Base-by-base conservation (phyloP, 2,329 filamentous ascomycete genomes). In the Aspergillus pseudoglaucus region DNA sequence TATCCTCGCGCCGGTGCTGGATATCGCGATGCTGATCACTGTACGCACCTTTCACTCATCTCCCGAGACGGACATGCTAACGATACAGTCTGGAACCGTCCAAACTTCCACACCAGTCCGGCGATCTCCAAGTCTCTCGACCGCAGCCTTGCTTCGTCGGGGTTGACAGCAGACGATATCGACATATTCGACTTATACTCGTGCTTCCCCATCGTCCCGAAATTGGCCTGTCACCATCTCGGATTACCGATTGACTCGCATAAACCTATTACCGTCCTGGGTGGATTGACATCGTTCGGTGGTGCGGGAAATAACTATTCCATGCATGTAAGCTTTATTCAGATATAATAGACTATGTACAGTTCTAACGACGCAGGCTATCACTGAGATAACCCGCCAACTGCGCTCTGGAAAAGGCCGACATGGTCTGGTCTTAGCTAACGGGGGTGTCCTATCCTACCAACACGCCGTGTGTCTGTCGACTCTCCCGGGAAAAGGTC, bases 271-370 rank as follows among this genome's bases (percentile, higher is more conserved):
- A 84, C 81, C 0, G 63, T 86, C 0, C 70, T 87, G 0, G 83
- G 83, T 0, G 83, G 83, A 0, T 58, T 87, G 46, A 86, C 83
- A 4, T 83, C 78, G 1, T 87, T 87, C 49, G 83, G 84, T 0
- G 84, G 83, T 0, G 83, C 84, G 5, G 83, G 83, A 0, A 87
- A 87, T 53, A 86, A 86, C 47, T 87, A 87, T 50, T 83, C 80
- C 0, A 81, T 85, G 76, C 83, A 87, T 66, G 81, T 78, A 63
- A 17, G 51, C 18, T 12, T 39, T 8, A 12, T 20, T 7, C 6
- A 5, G 22, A 7, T 37, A 15, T 10, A 37, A 6, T n/a, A 8
- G 14, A 37, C 6, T 37, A 17, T 37, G 20, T 30, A 30, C 25
- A 30, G 9, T 30, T 4, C 39, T 47, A 25, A 43, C 15, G 10